These are phyloP conservation scores for Phyllostachys edulis DNA, from an alignment of 176 grass and related monocot species.

Conservation along the genomic window DNA sequence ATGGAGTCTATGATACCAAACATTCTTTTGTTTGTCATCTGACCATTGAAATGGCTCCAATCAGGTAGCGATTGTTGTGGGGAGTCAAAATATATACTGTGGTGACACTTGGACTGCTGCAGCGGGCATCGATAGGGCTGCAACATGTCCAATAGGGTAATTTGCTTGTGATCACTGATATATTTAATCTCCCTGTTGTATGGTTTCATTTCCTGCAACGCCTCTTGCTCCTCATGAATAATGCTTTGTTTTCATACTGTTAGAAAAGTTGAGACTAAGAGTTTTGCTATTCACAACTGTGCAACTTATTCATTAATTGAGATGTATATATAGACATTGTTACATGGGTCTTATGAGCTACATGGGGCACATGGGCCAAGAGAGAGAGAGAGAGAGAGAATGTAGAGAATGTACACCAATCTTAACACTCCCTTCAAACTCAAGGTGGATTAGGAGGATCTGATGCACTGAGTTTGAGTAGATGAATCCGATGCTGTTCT, in stretches of 20 bases:
- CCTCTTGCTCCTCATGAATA: neutral
- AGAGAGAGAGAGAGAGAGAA: too few relatives aligned
- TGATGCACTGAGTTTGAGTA: too few relatives aligned
- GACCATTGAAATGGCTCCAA: conserved; percentile 6
- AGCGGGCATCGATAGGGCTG: conserved; percentile 49
- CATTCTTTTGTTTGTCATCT: neutral
- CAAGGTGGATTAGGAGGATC: too few relatives aligned
- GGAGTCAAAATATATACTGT: conserved; percentile 59
- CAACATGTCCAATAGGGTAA: conserved; percentile 61
- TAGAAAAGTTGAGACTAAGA: too few relatives aligned
- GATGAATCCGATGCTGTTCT: too few relatives aligned
- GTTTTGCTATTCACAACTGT: too few relatives aligned
- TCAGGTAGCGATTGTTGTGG: conserved; percentile 64
- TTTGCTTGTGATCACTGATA: neutral
- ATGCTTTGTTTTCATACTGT: neutral
- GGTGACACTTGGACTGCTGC: conserved; percentile 51
- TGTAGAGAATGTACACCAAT: too few relatives aligned
- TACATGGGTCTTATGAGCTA: too few relatives aligned
- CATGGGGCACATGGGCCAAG: too few relatives aligned
- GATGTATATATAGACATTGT: too few relatives aligned
- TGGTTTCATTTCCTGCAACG: neutral
- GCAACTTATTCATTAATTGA: too few relatives aligned
- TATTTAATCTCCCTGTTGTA: neutral
- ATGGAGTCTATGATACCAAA: neutral
- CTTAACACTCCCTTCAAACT: too few relatives aligned